These are phyloP conservation scores for Acanthamoeba pearcei DNA, from an alignment of 208 protist genomes.

Conservation along the genomic window DNA sequence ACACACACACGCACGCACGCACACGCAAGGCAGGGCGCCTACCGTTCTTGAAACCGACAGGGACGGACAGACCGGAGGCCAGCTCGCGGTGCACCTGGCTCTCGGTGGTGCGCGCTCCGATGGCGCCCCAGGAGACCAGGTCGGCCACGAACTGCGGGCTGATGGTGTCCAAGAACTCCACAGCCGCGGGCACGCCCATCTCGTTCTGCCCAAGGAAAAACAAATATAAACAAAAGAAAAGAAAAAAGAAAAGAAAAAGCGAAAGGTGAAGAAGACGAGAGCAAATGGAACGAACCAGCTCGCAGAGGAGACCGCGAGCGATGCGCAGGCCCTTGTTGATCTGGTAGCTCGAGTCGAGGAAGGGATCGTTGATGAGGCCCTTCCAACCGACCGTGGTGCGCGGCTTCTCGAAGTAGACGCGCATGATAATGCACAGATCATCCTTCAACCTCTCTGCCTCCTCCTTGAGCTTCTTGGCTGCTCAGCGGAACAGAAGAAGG, in stretches of 20 bases:
- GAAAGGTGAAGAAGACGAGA: not conserved
- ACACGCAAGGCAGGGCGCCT: not conserved
- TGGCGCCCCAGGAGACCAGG: constrained; percentile 87
- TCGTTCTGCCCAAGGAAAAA: constrained; percentile 68
- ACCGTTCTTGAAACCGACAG: constrained; percentile 91
- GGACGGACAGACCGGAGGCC: constrained; percentile 89
- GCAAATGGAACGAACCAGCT: constrained; percentile 29
- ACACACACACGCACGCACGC: no score
- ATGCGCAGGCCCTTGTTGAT: constrained; percentile 85
- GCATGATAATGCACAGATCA: constrained; percentile 90
- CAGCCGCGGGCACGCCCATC: constrained; percentile 86
- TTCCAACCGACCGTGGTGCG: constrained; percentile 91
- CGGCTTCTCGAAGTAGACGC: constrained; percentile 92
- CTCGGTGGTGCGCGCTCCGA: constrained; percentile 90
- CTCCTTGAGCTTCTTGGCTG: constrained; percentile 73
- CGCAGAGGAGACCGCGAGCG: constrained; percentile 78
- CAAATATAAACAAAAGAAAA: not conserved
- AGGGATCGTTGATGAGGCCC: constrained; percentile 91
- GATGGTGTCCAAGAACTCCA: constrained; percentile 91
- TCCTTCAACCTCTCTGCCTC: constrained; percentile 69
- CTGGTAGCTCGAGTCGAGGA: constrained; percentile 84
- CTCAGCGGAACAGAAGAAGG: not conserved
- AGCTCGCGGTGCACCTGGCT: constrained; percentile 87
- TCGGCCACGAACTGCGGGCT: constrained; percentile 91
- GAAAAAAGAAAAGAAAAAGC: not conserved